Evolutionary conservation across 805 yeast genomes (phyloP), one percentile per base, ranked within the genome.

Genomic region (Allodekkera sacchari): DNA sequence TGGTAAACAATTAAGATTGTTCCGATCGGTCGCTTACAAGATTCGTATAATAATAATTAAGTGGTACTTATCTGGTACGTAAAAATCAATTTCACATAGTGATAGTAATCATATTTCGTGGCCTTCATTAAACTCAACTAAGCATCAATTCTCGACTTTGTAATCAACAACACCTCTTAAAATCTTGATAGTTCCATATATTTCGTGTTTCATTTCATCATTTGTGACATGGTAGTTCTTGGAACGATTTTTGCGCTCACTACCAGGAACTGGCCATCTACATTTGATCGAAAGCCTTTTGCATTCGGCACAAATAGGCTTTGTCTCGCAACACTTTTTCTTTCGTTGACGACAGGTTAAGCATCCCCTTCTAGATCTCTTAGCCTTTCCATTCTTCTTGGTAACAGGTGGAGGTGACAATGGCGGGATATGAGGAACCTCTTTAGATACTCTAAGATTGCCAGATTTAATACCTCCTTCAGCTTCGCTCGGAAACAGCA

Each of bases 311-410:
- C 94, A 83, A 17, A 52, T 52, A 4, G 94, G 94, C 33, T 66
- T 66, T 1, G 65, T 59, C 48, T 83, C 92, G 47, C 83, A 80
- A 42, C 94, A 83, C 34, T 87, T 65, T 50, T 81, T 83, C 62
- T 83, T 83, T 17, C 94, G 57, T 37, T 70, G 72, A 27, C 92
- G 68, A 44, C 94, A 83, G 2, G 94, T 80, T 26, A 79, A 59
- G 50, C 94, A 83, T 0, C 94, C 94, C 64, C 66, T 63, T 45
- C 83, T 63, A 12, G 81, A 74, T 35, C 84, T 59, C 43, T 62
- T 71, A n/a, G 62, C 43, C 39, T 58, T 64, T 15, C 31, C 25
- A 5, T 16, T 25, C 16, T 13, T 9, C 12, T 19, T 14, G 20
- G 21, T 28, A n/a, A 12, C 14, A 6, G 23, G 15, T 10, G 27